Percentiles rank a stretch among this genome's conserved stretches.
Evolutionary conservation across 371 early-diverging fungal genomes (phyloP).

Genomic region (Blakeslea trispora): DNA sequence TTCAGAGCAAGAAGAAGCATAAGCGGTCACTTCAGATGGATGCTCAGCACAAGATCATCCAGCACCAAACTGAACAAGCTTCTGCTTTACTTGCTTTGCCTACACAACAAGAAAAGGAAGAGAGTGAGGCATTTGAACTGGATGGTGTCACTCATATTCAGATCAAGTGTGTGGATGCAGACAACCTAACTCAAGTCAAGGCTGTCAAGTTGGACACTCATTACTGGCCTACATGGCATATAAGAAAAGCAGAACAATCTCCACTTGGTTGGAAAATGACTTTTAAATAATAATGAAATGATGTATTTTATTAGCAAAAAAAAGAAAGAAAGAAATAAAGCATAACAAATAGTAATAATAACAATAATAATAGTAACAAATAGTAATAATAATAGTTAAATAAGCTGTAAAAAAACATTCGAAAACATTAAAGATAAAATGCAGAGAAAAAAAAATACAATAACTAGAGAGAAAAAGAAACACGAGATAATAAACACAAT

Average conservation of each 20-base stretch:
- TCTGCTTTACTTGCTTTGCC: constrained; percentile 23
- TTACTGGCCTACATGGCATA: constrained; percentile 75
- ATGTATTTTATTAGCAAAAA: not conserved
- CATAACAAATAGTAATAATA: too few relatives aligned
- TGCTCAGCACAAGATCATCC: not conserved
- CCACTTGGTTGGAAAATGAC: constrained; percentile 51
- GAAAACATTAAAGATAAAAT: too few relatives aligned
- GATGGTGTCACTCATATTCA: constrained; percentile 56
- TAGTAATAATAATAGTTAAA: too few relatives aligned
- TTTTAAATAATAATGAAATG: not conserved
- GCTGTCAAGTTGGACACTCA: constrained; percentile 65
- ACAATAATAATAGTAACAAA: too few relatives aligned
- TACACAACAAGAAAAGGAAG: constrained; percentile 41
- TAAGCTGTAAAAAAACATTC: too few relatives aligned
- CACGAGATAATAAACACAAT: too few relatives aligned
- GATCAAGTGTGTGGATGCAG: constrained; percentile 61
- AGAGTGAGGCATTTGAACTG: not conserved
- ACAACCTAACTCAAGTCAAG: constrained; percentile 51
- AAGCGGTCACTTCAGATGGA: not conserved
- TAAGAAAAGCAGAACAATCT: constrained; percentile 47
- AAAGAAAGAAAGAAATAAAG: too few relatives aligned
- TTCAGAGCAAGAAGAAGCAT: constrained; percentile 25
- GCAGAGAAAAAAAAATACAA: too few relatives aligned
- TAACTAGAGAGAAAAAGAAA: too few relatives aligned
- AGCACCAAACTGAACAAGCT: not conserved